Evolutionary conservation across 345 rosid genomes (phyloP), one percentile per base, ranked within the genome.

Genomic region (Populus nigra): DNA sequence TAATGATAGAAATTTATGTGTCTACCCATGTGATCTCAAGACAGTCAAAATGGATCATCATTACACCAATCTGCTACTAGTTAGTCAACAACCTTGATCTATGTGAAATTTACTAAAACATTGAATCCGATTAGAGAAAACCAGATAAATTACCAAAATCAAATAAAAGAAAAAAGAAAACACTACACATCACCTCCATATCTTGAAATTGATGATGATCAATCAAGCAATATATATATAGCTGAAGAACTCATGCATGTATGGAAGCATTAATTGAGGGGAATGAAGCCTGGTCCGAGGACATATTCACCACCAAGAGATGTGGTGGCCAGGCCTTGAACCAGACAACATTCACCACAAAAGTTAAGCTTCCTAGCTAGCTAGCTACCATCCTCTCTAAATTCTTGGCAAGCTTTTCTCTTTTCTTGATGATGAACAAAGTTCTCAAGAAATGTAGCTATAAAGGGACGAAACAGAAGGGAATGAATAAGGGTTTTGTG

Each of bases 261-360:
- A 67, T 79, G 86, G 86, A 87, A 88, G 88, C 87, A 84, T 76
- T 65, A 84, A 87, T 89, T 91, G 90, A 89, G 94, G 90, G 94
- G 96, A 89, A 91, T 90, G 94, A 91, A 91, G 96, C 96, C 96
- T 91, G 96, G 96, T 91, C 96, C 96, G 94, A 91, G 73, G 73
- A 71, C 23, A 49, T 8, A 20, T 35, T 35, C 35, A 33, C 25
- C 38, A 33, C 45, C 38, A 33, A 67, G 4, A 33, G 5, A 67
- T 18, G 2, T 23, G 15, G 3, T 68, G 45, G 45, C 71, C 65
- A 68, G 80, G 65, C 85, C 90, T 89, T 87, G 91, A 81, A 82
- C 91, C 91, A 84, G 91, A 80, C 87, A 84, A 75, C 91, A 87
- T 84, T 81, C 90, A 88, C 93, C 91, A 85, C 83, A 89, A 88